Base-by-base conservation (phyloP, 768 basidiomycete species). In the Lentinula edodes region DNA sequence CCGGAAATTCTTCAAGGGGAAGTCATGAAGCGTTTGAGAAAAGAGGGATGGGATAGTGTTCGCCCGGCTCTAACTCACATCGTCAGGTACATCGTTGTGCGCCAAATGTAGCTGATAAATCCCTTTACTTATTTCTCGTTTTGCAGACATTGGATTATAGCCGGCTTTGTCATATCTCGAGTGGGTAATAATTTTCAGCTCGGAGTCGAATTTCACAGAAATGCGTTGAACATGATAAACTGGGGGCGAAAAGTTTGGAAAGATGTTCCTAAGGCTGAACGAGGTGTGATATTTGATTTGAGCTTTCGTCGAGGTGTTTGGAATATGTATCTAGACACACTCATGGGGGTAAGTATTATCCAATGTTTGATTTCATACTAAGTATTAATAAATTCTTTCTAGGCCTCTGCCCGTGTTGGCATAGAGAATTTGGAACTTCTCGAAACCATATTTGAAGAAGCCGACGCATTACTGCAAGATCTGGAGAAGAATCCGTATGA, bases 261-360 rank as follows among this genome's bases (percentile, higher is more conserved):
- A 38, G 65, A 80, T 61, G 76, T 82, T 7, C 64, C 75, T 1
- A 61, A 42, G 23, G 64, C 72, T n/a, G 72, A 77, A 16, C 68
- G 77, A 13, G 81, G 82, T 4, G 68, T 66, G 9, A 74, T 83
- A 12, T 83, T 83, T 56, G 71, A 76, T 34, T 48, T 59, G 2
- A 73, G 74, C 5, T 80, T 80, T 64, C 65, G 81, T 9, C 73
- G 78, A 32, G 80, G 76, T 5, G 72, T 80, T n/a, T 75, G 71
- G 46, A 63, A 65, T 34, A 56, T 80, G 20, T 71, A 72, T 23
- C 61, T 81, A 8, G 63, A 73, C 13, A 58, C 70, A 1, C 71
- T 75, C 36, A 70, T 76, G 70, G 63, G 66, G 60, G 80, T 78
- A 51, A 59, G 69, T 13, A 6, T 8, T 38, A 43, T 13, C 12